These are phyloP conservation scores for Sclerotinia trifoliorum DNA, from an alignment of 2,329 filamentous ascomycete genomes.

Conservation along the genomic window DNA sequence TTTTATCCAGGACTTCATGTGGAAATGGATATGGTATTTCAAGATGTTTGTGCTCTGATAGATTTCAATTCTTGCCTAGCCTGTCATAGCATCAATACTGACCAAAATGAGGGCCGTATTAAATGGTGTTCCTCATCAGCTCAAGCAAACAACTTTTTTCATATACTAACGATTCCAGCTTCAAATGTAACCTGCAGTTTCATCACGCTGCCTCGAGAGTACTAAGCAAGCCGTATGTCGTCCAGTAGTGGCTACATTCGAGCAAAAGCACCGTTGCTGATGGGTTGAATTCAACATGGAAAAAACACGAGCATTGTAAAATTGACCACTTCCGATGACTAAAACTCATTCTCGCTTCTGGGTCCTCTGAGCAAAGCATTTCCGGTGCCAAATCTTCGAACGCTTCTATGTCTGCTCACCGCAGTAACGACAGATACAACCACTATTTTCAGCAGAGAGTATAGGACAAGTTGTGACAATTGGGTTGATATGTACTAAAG, in stretches of 20 bases:
- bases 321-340: background rate
- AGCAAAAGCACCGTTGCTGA: background rate
- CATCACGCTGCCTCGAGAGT: background rate
- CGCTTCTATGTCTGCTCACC: background rate
- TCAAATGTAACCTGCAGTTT: background rate
- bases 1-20: background rate
- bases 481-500: background rate
- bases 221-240: background rate
- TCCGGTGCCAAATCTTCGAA: background rate
- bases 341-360: background rate
- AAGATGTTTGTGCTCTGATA: background rate
- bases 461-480: background rate
- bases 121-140: background rate
- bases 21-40: background rate
- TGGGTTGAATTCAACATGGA: background rate
- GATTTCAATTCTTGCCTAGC: background rate
- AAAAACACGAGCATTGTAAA: background rate
- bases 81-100: background rate
- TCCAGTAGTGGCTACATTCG: background rate
- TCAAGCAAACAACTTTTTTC: background rate
- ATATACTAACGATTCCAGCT: background rate
- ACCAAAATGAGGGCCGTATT: background rate
- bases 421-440: background rate
- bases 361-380: background rate
- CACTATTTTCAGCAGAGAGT: background rate